Conservation (phyloP, 2,329 filamentous ascomycete species). For the Juglanconis oblonga region DNA sequence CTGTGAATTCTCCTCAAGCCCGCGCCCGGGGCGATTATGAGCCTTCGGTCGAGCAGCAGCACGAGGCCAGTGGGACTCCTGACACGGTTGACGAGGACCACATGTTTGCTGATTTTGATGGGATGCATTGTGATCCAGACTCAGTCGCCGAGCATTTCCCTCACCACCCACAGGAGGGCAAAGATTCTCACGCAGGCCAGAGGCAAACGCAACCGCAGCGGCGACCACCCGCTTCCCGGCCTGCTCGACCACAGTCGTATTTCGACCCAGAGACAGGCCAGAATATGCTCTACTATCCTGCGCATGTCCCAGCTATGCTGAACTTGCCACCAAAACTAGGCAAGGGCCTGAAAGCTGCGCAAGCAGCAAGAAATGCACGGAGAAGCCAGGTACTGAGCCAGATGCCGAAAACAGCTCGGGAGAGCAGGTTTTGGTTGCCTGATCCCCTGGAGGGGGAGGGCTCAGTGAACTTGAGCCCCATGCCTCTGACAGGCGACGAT, state of each 20-base stretch:
- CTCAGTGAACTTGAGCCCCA: slow-evolving; percentile 5
- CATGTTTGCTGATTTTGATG: slow-evolving; percentile 79
- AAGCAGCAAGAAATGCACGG: slow-evolving; percentile 59
- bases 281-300: slow-evolving; percentile 91
- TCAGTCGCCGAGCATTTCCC: slow-evolving; percentile 22
- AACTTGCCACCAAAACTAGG: slow-evolving; percentile 89
- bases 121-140: slow-evolving; percentile 68
- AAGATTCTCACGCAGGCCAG: slow-evolving; percentile 21
- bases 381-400: slow-evolving; percentile 70
- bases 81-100: slow-evolving; percentile 64
- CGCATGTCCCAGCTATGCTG: slow-evolving; percentile 88
- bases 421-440: slow-evolving; percentile 44
- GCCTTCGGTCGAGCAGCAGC: slow-evolving; percentile 35
- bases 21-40: slow-evolving; percentile 19
- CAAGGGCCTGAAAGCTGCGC: slow-evolving; percentile 60
- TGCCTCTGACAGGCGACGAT: not conserved
- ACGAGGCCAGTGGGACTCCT: slow-evolving; percentile 51
- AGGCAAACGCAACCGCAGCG: slow-evolving; percentile 18
- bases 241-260: slow-evolving; percentile 52
- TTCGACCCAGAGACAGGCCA: slow-evolving; percentile 65
- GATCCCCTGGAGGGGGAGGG: slow-evolving; percentile 40
- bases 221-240: slow-evolving; percentile 12
- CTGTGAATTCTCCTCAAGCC: slow-evolving; percentile 9
- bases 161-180: slow-evolving; percentile 7
- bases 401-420: slow-evolving; percentile 43